Evolutionary conservation across 371 early-diverging fungal species (phyloP).

Genomic region (Batkoa obscura): DNA sequence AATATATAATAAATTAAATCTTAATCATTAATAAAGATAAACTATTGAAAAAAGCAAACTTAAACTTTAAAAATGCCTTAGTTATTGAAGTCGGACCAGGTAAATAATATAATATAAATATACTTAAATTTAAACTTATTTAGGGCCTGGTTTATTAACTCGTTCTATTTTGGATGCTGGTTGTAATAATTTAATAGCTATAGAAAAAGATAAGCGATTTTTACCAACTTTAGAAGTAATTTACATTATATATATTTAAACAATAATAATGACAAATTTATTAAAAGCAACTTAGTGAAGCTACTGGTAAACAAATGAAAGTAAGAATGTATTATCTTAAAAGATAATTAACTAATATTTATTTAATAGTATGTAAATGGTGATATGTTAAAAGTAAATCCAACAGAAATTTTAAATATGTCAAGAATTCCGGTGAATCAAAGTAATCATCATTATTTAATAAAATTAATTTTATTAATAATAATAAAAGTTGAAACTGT

Average conservation of each 20-base stretch:
- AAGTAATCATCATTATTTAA: neutral
- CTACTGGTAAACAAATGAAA: constrained; percentile 23
- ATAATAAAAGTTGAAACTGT: constrained; percentile 8
- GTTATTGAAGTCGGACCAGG: constrained; percentile 77
- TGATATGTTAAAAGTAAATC: constrained; percentile 39
- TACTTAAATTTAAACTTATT: neutral
- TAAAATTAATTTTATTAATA: neutral
- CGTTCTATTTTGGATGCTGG: constrained; percentile 55
- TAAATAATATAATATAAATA: constrained; percentile 8
- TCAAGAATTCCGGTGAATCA: neutral
- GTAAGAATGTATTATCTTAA: constrained; percentile 8
- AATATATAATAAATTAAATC: neutral
- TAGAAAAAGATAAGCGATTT: constrained; percentile 65
- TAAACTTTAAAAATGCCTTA: constrained; percentile 30
- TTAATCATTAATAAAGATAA: constrained; percentile 25
- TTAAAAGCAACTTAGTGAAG: constrained; percentile 39
- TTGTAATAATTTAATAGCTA: constrained; percentile 37
- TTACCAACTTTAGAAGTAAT: constrained; percentile 39
- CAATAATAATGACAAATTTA: neutral
- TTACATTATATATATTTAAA: neutral
- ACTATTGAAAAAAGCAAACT: constrained; percentile 36
- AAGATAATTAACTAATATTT: neutral
- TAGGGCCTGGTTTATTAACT: constrained; percentile 59
- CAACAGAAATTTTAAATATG: constrained; percentile 19
- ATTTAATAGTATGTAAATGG: constrained; percentile 27